Percentiles rank a stretch among this genome's conserved stretches.
Evolutionary conservation across 192 early-diverging fungal species (phyloP).

Genomic region (Umbelopsis ramanniana): DNA sequence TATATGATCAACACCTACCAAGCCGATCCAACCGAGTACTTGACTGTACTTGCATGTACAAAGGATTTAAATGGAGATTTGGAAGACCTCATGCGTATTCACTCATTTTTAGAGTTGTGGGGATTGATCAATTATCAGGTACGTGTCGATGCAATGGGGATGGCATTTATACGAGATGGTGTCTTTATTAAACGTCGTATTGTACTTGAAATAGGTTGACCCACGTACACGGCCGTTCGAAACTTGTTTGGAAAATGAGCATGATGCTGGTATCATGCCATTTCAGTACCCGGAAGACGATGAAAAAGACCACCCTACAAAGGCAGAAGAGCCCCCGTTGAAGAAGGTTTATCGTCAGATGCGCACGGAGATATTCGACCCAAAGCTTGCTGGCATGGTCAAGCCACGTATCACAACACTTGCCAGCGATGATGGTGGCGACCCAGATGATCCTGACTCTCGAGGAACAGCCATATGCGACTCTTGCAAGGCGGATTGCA

Average conservation of each 20-base stretch:
- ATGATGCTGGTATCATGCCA: slow-evolving; percentile 87
- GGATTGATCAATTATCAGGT: slow-evolving; percentile 97
- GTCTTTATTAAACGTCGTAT: too few species aligned
- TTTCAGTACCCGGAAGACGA: slow-evolving; percentile 50
- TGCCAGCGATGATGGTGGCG: slow-evolving; percentile 34
- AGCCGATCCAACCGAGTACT: slow-evolving; percentile 88
- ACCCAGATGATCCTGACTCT: slow-evolving; percentile 50
- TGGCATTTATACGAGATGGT: background rate
- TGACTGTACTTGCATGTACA: slow-evolving; percentile 93
- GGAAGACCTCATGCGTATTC: slow-evolving; percentile 91
- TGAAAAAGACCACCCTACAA: background rate
- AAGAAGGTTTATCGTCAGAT: background rate
- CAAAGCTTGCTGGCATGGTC: slow-evolving; percentile 29
- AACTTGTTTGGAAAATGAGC: slow-evolving; percentile 87
- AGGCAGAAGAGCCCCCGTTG: background rate
- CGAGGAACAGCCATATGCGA: slow-evolving; percentile 64
- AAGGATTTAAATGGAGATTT: slow-evolving; percentile 93
- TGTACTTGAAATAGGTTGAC: slow-evolving; percentile 68
- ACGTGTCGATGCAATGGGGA: background rate
- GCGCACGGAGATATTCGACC: slow-evolving; percentile 40
- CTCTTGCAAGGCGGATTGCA: slow-evolving; percentile 88
- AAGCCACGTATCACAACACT: slow-evolving; percentile 11
- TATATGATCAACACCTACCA: slow-evolving; percentile 98
- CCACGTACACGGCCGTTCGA: slow-evolving; percentile 90
- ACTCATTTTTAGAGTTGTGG: slow-evolving; percentile 96